phyloP scores from a whole-genome alignment of 2,329 filamentous ascomycete species.

The Colletotrichum karsti region DNA sequence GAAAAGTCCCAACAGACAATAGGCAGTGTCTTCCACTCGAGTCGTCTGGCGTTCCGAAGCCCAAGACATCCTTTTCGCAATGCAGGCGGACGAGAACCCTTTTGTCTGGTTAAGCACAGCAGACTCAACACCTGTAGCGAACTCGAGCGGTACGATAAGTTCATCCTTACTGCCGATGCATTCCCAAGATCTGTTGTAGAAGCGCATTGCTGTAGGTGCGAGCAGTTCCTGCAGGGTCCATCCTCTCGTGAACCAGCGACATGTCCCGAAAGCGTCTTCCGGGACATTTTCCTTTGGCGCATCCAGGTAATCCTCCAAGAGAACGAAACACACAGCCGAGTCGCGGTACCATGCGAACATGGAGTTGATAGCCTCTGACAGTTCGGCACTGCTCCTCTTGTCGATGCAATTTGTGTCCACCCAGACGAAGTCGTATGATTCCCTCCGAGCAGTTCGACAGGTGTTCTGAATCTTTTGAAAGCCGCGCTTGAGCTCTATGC shows the following conservation, averaged over 20 bases:
- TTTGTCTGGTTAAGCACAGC: neutral
- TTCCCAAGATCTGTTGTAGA: conserved; percentile 30
- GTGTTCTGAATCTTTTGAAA: conserved; percentile 34
- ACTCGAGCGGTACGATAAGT: conserved; percentile 29
- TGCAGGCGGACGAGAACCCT: conserved; percentile 20
- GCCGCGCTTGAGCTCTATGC: conserved; percentile 9
- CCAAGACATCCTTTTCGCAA: conserved; percentile 37
- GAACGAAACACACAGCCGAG: conserved; percentile 6
- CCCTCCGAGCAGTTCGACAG: conserved; percentile 26
- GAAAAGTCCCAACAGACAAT: conserved; percentile 36
- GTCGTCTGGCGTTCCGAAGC: conserved; percentile 32
- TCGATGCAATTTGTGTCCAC: conserved; percentile 31
- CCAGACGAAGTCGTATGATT: conserved; percentile 11
- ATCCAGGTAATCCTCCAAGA: conserved; percentile 21
- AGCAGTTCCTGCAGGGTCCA: conserved; percentile 36
- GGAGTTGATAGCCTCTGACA: conserved; percentile 23
- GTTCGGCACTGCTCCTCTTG: conserved; percentile 20
- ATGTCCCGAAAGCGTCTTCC: neutral
- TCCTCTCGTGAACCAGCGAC: conserved; percentile 33
- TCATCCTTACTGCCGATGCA: neutral
- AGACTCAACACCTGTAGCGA: conserved; percentile 36
- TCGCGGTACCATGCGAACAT: conserved; percentile 28
- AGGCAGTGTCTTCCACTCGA: conserved; percentile 32
- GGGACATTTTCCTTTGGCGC: neutral
- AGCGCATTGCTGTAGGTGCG: conserved; percentile 31